Evolutionary conservation across 257 asterid species (phyloP).

Genomic region (Ilex aquifolium): DNA sequence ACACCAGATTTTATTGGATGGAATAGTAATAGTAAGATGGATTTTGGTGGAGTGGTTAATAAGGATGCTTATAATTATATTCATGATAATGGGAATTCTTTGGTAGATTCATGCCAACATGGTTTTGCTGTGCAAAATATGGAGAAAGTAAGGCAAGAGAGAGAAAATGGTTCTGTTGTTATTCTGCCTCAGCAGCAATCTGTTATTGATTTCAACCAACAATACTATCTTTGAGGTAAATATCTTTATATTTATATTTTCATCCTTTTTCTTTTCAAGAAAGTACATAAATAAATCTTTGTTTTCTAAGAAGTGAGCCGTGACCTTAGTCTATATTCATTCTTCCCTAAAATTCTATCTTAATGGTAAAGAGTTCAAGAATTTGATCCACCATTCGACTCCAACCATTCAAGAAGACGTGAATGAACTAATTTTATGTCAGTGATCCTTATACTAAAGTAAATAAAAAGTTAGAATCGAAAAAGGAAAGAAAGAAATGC

Average conservation of each 20-base stretch:
- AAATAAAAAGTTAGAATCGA: no score
- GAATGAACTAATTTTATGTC: no score
- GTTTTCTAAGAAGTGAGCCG: no score
- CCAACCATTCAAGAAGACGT: no score
- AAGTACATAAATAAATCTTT: no score
- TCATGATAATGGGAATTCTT: constrained; percentile 21
- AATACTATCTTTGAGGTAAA: constrained; percentile 43
- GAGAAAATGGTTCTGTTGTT: constrained; percentile 27
- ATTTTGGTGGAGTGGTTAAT: constrained; percentile 6
- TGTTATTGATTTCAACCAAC: constrained; percentile 40
- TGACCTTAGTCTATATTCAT: no score
- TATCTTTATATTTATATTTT: not conserved
- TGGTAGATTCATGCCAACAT: constrained; percentile 23
- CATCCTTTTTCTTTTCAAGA: not conserved
- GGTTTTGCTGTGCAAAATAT: constrained; percentile 27
- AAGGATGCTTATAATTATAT: constrained; percentile 18
- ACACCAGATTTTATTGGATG: constrained; percentile 40
- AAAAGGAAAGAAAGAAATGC: no score
- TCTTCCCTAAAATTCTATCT: no score
- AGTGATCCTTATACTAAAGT: no score
- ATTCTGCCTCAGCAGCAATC: constrained; percentile 48
- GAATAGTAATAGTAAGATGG: constrained; percentile 24
- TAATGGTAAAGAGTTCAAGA: no score
- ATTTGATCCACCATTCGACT: no score
- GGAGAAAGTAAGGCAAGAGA: constrained; percentile 31